Evolutionary conservation across 73 alveolate species (phyloP).

Genomic region (Uronychia setigera): DNA sequence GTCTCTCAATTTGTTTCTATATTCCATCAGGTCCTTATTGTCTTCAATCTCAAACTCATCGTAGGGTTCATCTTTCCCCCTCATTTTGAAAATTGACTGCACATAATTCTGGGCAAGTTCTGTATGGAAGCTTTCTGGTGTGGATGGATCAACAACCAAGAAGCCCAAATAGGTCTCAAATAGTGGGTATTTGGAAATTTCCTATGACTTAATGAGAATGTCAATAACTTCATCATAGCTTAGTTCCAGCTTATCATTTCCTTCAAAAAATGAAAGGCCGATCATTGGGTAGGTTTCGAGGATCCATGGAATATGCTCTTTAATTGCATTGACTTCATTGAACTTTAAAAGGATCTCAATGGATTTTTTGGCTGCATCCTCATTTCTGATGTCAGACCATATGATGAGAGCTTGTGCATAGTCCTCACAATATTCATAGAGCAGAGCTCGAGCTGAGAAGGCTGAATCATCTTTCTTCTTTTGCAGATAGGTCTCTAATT

Average conservation of each 20-base stretch:
- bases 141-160: conserved; percentile 15
- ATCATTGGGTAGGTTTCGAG: conserved; percentile 32
- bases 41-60: conserved; percentile 4
- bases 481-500: conserved; percentile 13
- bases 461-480: conserved; percentile 5
- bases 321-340: conserved; percentile 16
- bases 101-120: conserved; percentile 35
- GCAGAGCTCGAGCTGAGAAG: conserved; percentile 22
- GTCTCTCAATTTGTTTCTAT: conserved; percentile 17
- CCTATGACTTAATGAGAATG: background rate
- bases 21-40: background rate
- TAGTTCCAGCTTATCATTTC: conserved; percentile 42
- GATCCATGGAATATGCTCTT: conserved; percentile 46
- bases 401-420: conserved; percentile 29
- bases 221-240: conserved; percentile 56
- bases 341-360: conserved; percentile 16
- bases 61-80: background rate
- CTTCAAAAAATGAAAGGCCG: conserved; percentile 39
- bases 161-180: conserved; percentile 32
- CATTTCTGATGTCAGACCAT: conserved; percentile 26
- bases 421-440: conserved; percentile 29
- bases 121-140: conserved; percentile 46
- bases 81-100: conserved; percentile 7
- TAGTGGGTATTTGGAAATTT: conserved; percentile 7
- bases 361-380: conserved; percentile 29